Evolutionary conservation across 805 yeast genomes (phyloP), one percentile per base, ranked within the genome.

Genomic region (Ogataea zsoltii): DNA sequence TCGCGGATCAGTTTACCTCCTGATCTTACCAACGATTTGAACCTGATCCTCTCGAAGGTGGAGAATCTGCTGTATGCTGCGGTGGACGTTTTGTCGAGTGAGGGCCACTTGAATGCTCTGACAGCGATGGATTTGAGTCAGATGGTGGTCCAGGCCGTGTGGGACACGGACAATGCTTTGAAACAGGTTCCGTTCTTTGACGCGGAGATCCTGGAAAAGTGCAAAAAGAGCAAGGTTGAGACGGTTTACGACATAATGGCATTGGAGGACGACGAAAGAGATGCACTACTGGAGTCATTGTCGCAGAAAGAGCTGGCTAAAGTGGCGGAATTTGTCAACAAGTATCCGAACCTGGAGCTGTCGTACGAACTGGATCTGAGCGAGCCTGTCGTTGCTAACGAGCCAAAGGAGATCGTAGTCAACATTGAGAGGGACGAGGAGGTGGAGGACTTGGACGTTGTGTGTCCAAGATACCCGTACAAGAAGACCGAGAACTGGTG

Each of bases 261-360:
- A 1, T 62, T 89, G 67, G 92, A 65, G 85, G 89, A 49, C 70
- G 77, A 54, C 44, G 88, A 62, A 46, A 70, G 92, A 44, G 82
- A 78, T 42, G 73, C 74, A 12, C 67, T 91, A 1, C 68, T 92
- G 48, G 80, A 77, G 16, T 67, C 83, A 50, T 65, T 71, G 10
- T 62, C 60, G 12, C 79, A 76, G 2, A 62, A 61, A 2, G 68
- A 80, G 49, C 66, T 91, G 55, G 70, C 74, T 32, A 74, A 72
- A 18, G 90, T 92, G 40, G 97, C 97, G 0, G 80, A 80, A 14
- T 94, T 92, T 70, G 96, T 90, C 43, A 94, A 94, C 65, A 80
- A 77, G 50, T 94, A 86, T 63, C 99, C 99, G 12, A 87, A 86
- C 59, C 71, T 94, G 44, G 97, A 92, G 50, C 58, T 84, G 10